These are phyloP conservation scores for Colletotrichum truncatum DNA, from an alignment of 2,329 filamentous ascomycete species.

Conservation along the genomic window DNA sequence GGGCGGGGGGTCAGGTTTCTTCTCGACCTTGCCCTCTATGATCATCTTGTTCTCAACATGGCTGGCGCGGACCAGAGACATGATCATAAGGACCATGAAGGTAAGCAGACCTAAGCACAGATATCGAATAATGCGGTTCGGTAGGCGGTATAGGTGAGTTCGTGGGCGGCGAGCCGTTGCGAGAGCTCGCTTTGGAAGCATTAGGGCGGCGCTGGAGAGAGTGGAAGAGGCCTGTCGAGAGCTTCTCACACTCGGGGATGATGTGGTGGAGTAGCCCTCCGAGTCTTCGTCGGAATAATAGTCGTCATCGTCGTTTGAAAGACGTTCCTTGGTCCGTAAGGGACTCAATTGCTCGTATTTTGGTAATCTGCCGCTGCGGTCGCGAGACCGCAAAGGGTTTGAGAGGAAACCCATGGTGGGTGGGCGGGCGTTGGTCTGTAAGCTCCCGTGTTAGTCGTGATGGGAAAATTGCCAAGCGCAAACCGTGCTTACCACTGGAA, in stretches of 20 bases:
- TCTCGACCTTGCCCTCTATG: conserved; percentile 64
- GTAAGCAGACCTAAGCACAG: conserved; percentile 77
- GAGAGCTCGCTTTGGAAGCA: conserved; percentile 51
- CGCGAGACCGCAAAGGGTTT: conserved; percentile 57
- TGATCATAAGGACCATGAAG: conserved; percentile 79
- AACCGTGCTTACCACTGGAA: conserved; percentile 11
- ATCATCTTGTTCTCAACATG: conserved; percentile 73
- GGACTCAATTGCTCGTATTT: conserved; percentile 55
- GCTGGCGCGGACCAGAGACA: conserved; percentile 78
- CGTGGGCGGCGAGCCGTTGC: conserved; percentile 42
- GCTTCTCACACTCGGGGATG: conserved; percentile 57
- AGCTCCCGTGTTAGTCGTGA: background rate
- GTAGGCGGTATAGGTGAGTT: conserved; percentile 67
- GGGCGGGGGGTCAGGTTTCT: conserved; percentile 70
- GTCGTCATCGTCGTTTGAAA: conserved; percentile 60
- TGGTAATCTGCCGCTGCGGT: conserved; percentile 53
- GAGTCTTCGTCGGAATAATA: conserved; percentile 56
- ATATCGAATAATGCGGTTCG: conserved; percentile 79
- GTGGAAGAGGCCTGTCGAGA: conserved; percentile 64
- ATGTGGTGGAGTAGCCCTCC: conserved; percentile 49
- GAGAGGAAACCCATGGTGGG: conserved; percentile 58
- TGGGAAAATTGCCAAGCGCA: background rate
- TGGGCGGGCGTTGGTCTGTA: conserved; percentile 21
- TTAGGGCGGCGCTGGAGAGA: conserved; percentile 51
- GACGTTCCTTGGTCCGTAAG: conserved; percentile 55